Base-by-base conservation (phyloP, 2,329 filamentous ascomycete species). In the Penicillium sp. region DNA sequence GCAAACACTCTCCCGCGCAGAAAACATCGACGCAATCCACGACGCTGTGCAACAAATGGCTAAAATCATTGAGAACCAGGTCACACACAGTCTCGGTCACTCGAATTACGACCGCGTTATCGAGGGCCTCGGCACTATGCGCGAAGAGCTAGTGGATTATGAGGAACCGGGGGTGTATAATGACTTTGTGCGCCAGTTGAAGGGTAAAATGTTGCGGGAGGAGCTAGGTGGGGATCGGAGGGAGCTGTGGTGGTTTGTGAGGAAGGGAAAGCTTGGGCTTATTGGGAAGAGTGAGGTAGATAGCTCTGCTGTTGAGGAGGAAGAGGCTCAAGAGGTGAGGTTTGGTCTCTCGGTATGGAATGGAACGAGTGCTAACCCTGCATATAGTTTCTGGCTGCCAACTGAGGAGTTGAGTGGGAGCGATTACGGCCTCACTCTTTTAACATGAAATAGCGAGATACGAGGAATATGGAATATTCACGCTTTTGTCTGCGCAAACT, bases 91-190 rank as follows among this genome's bases (percentile, higher is more conserved):
- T 62, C 84, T 93, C 12, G 91, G 89, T 1, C 88, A 92, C 61
- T 80, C 80, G 50, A 85, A 85, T 51, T 96, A 97, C 66, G 83
- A 83, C 10, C 84, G 85, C 19, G 90, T 88, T 1, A 75, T 90
- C 10, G 93, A 96, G 73, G 86, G 86, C 33, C 76, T 97, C 17
- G 82, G 86, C 1, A 87, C 89, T 1, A 85, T 97, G 82, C 83
- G 92, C 10, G 85, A 91, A 19, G 87, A 91, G 71, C 79, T 95
- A 61, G 80, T 87, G 6, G 84, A 86, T 6, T 79, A 90, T 30
- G 92, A 97, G 68, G 85, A 90, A 70, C 88, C 90, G 0, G 81
- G 71, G 0, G 66, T 90, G 28, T 99, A 89, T 73, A 97, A 97
- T 68, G 78, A 81, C 0, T 89, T 92, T 61, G 66, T 95, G 40